A percentile compares a stretch with the other conserved stretches of the same genome.
These are phyloP conservation scores for Coemansia sp. DNA, from an alignment of 192 early-diverging fungal genomes.

Conservation along the genomic window DNA sequence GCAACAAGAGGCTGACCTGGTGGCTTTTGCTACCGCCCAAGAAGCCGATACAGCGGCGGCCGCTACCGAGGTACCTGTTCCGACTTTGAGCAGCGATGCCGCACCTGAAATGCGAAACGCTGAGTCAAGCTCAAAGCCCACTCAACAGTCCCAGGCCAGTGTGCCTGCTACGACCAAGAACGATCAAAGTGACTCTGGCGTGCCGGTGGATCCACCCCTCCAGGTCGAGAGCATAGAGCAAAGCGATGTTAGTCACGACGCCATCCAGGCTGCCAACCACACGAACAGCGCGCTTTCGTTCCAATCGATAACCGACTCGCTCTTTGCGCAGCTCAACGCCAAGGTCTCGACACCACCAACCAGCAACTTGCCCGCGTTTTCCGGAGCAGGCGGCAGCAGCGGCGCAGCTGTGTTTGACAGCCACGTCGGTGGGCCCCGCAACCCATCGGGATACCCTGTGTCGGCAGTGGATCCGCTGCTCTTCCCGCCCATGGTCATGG, in stretches of 20 bases:
- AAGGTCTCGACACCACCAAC: conserved; percentile 29
- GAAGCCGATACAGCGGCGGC: background rate
- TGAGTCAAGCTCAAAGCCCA: background rate
- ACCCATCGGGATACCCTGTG: conserved; percentile 15
- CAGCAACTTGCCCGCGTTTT: conserved; percentile 15
- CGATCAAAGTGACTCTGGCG: background rate
- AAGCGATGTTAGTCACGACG: background rate
- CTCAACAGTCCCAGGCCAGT: background rate
- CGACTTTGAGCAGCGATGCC: background rate
- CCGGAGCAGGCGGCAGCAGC: background rate
- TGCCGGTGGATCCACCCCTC: background rate
- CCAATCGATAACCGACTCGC: conserved; percentile 47
- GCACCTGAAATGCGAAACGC: background rate
- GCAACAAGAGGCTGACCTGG: background rate
- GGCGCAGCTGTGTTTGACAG: background rate
- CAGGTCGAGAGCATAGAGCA: background rate
- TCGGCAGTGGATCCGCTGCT: conserved; percentile 39
- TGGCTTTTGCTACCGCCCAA: background rate
- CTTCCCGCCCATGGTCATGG: conserved; percentile 30
- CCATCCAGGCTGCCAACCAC: background rate
- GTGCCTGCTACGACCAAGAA: background rate
- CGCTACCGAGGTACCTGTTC: background rate
- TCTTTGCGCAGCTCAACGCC: conserved; percentile 50
- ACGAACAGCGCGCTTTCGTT: conserved; percentile 41
- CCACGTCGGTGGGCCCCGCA: conserved; percentile 3